Evolutionary conservation across 768 basidiomycete genomes (phyloP).

Genomic region (Psilocybe cyanescens): DNA sequence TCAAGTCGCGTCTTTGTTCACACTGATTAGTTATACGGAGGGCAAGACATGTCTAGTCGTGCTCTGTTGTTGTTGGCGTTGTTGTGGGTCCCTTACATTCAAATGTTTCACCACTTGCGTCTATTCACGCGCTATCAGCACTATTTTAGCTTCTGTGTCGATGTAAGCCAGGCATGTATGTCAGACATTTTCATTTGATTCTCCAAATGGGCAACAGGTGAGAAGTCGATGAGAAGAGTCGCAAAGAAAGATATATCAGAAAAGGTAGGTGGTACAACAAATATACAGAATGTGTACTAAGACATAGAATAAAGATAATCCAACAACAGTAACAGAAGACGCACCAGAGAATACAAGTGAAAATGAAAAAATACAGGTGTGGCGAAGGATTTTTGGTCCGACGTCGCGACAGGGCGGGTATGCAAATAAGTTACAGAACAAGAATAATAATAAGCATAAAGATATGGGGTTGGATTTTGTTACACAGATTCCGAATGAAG

Average conservation of each 20-base stretch:
- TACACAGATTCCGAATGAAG: conserved; percentile 13
- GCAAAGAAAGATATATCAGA: not conserved
- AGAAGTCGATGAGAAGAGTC: not conserved
- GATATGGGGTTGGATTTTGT: conserved; percentile 1
- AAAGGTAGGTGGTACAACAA: not conserved
- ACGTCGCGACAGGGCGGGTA: not conserved
- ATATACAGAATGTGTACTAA: conserved; percentile 3
- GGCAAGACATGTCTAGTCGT: not conserved
- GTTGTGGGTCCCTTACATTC: not conserved
- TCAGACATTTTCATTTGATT: no score
- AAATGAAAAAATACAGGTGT: not conserved
- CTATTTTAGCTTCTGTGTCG: no score
- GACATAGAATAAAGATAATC: conserved; percentile 11
- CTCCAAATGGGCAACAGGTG: no score
- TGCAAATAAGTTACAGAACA: conserved; percentile 14
- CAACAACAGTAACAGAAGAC: not conserved
- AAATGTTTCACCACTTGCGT: no score
- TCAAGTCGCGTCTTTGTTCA: not conserved
- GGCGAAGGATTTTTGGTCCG: not conserved
- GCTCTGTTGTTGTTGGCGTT: not conserved
- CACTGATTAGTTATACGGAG: not conserved
- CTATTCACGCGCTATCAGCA: no score
- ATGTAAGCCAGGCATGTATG: no score
- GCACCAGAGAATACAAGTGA: not conserved
- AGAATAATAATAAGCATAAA: conserved; percentile 2